Conservation (phyloP, 169 alveolate species). For the Plasmodium malariae region DNA sequence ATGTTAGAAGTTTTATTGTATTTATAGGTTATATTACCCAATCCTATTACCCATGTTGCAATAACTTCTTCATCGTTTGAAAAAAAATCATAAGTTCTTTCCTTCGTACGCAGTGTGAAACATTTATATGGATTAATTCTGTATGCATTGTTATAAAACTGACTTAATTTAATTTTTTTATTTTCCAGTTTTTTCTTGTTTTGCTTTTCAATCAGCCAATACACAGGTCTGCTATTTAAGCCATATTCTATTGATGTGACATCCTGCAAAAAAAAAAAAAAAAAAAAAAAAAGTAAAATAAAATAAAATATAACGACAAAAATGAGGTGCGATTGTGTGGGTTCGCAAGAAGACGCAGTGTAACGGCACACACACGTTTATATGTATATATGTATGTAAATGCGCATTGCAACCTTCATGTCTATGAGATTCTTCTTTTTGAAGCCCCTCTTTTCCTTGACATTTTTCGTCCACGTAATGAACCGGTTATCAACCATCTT, state of each 20-base stretch:
- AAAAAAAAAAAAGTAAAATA: not conserved
- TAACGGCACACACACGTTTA: not conserved
- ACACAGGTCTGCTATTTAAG: slow-evolving; percentile 67
- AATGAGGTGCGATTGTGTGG: not conserved
- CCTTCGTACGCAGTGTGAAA: slow-evolving; percentile 39
- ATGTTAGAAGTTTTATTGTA: slow-evolving; percentile 42
- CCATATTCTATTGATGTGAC: slow-evolving; percentile 51
- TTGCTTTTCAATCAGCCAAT: slow-evolving; percentile 73
- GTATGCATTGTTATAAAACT: slow-evolving; percentile 32
- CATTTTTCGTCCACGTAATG: slow-evolving; percentile 52
- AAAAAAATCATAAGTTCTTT: slow-evolving; percentile 68
- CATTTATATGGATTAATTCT: slow-evolving; percentile 41
- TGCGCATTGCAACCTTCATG: slow-evolving; percentile 39
- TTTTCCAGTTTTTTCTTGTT: slow-evolving; percentile 32
- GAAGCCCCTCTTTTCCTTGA: slow-evolving; percentile 9
- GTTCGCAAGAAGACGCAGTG: not conserved
- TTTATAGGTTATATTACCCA: slow-evolving; percentile 33
- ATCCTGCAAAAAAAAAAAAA: slow-evolving; percentile 14
- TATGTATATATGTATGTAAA: not conserved
- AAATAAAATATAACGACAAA: too few relatives aligned
- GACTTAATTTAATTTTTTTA: slow-evolving; percentile 23
- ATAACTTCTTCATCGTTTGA: slow-evolving; percentile 37
- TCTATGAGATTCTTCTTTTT: slow-evolving; percentile 47
- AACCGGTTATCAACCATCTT: slow-evolving; percentile 34
- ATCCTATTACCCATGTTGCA: slow-evolving; percentile 72